phyloP scores from a whole-genome alignment of 176 grass and related monocot species.

The Olyra latifolia region DNA sequence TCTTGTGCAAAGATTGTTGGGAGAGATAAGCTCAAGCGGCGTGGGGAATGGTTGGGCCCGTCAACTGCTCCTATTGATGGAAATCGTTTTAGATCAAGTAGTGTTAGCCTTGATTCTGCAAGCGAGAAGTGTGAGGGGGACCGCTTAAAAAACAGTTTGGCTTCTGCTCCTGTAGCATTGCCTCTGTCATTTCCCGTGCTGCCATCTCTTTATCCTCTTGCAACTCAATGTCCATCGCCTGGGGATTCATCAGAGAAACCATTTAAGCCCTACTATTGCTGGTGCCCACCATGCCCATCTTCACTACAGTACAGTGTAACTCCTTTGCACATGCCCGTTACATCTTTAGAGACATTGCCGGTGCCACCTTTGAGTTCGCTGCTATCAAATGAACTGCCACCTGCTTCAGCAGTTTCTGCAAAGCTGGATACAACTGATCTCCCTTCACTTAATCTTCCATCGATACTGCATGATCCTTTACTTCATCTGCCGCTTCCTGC shows the following conservation, averaged over 20 bases:
- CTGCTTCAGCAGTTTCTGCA: conserved; percentile 41
- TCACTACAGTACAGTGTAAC: conserved; percentile 55
- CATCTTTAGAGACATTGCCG: conserved; percentile 43
- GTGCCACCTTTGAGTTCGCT: conserved; percentile 55
- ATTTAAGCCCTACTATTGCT: conserved; percentile 93
- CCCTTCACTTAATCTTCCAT: conserved; percentile 50
- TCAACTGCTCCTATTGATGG: conserved; percentile 14
- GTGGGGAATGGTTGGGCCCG: conserved; percentile 32
- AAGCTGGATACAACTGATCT: conserved; percentile 53
- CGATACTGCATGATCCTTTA: conserved; percentile 63
- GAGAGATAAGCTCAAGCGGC: conserved; percentile 59
- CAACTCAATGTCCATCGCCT: conserved; percentile 38
- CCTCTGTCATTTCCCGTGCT: conserved; percentile 58
- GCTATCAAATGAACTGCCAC: conserved; percentile 37
- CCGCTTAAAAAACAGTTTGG: conserved; percentile 30
- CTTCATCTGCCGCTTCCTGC: conserved; percentile 58
- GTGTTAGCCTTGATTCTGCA: conserved; percentile 7
- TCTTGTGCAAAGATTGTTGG: conserved; percentile 47
- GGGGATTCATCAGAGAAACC: conserved; percentile 38
- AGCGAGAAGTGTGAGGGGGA: conserved; percentile 24
- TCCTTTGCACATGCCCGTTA: conserved; percentile 38
- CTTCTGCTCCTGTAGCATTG: conserved; percentile 39
- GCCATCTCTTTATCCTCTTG: conserved; percentile 60
- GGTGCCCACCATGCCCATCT: conserved; percentile 83
- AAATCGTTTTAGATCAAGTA: conserved; percentile 26